phyloP scores from a whole-genome alignment of 306 rosid genomes.

The Notholithocarpus densiflorus region DNA sequence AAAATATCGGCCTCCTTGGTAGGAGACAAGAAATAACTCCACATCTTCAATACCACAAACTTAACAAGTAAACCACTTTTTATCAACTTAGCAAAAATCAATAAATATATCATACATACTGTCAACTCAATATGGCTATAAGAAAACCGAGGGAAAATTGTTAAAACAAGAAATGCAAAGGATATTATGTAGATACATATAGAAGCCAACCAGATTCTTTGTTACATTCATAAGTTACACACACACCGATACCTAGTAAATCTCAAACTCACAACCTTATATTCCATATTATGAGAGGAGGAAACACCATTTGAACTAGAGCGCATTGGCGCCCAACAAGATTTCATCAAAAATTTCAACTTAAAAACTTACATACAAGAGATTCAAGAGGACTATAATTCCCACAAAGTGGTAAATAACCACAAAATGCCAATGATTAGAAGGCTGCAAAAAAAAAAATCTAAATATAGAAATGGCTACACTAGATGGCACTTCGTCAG shows the following conservation, averaged over 20 bases:
- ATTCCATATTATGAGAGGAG: too few species aligned
- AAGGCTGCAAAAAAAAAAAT: neutral
- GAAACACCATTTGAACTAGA: too few species aligned
- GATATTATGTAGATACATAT: too few species aligned
- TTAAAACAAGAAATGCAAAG: too few species aligned
- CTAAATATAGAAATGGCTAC: neutral
- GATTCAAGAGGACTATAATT: neutral
- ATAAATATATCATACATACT: too few species aligned
- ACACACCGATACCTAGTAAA: too few species aligned
- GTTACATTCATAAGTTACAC: too few species aligned
- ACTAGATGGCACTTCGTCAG: neutral
- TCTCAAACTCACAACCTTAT: too few species aligned
- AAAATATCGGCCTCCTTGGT: neutral
- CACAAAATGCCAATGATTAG: neutral
- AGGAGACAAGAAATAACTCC: neutral
- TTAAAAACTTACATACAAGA: neutral
- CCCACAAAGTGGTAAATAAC: neutral
- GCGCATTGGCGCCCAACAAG: neutral
- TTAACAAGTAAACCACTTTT: neutral
- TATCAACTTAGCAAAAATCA: neutral
- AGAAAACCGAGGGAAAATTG: too few species aligned
- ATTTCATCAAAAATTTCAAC: neutral
- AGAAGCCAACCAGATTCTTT: too few species aligned
- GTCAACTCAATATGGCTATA: too few species aligned
- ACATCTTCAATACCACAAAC: neutral